Evolutionary conservation across 2,329 filamentous ascomycete genomes (phyloP).

Genomic region (Trichoderma afroharzianum): DNA sequence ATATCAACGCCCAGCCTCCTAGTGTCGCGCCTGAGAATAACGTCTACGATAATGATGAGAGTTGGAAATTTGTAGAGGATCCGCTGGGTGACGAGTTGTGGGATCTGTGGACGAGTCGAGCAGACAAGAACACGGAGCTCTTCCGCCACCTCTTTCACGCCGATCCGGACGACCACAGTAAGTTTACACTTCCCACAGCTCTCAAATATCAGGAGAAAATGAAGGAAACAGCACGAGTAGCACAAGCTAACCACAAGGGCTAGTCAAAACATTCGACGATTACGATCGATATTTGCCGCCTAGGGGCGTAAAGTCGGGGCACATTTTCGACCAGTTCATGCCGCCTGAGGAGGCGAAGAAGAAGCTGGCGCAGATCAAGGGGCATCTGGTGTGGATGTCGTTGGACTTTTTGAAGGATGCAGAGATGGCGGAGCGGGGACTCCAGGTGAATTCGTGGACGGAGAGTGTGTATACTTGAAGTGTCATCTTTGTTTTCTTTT

Average conservation of each 20-base stretch:
- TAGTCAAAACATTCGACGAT: conserved; percentile 82
- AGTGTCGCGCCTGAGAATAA: conserved; percentile 64
- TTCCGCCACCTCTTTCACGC: conserved; percentile 81
- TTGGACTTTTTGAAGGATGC: conserved; percentile 79
- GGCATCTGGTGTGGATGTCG: conserved; percentile 95
- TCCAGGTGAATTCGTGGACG: conserved; percentile 82
- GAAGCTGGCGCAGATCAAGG: conserved; percentile 76
- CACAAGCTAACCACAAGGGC: background rate
- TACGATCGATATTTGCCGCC: conserved; percentile 76
- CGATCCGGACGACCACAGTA: conserved; percentile 82
- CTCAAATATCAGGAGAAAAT: background rate
- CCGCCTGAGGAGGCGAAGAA: conserved; percentile 67
- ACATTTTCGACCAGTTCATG: conserved; percentile 78
- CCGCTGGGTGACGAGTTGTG: conserved; percentile 65
- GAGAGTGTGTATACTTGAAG: conserved; percentile 76
- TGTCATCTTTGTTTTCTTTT: background rate
- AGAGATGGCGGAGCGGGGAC: conserved; percentile 82
- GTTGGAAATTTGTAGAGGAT: conserved; percentile 65
- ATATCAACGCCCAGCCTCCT: conserved; percentile 72
- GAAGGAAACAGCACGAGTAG: no score
- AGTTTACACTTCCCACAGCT: conserved; percentile 24
- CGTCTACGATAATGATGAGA: conserved; percentile 55
- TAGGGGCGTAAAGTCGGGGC: conserved; percentile 72
- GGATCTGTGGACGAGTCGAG: conserved; percentile 65
- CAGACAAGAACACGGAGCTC: conserved; percentile 67